Evolutionary conservation across 2,329 filamentous ascomycete species (phyloP).

Genomic region (Arthrocladium fulminans): DNA sequence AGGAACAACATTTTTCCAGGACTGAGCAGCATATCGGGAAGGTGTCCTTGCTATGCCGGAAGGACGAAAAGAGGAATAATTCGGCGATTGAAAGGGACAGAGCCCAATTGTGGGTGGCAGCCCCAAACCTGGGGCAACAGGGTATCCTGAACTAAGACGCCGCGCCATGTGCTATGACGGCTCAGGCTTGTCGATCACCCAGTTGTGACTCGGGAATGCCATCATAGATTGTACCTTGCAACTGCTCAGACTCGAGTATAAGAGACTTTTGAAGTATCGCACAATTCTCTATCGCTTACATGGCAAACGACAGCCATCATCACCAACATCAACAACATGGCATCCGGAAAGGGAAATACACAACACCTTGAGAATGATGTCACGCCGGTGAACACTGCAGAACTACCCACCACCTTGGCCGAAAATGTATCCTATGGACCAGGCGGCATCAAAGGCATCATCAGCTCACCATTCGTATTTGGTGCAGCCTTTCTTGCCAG

Average conservation of each 20-base stretch:
- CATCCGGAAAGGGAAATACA: not conserved
- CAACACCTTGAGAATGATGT: constrained; percentile 1
- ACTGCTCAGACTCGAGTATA: not conserved
- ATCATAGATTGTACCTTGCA: not conserved
- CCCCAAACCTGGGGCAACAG: not conserved
- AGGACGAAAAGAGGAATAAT: not conserved
- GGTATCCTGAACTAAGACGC: not conserved
- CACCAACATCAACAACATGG: not conserved
- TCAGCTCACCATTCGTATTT: constrained; percentile 34
- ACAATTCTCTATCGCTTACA: not conserved
- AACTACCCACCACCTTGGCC: not conserved
- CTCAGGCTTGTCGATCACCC: not conserved
- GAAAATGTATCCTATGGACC: constrained; percentile 23
- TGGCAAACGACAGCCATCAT: not conserved
- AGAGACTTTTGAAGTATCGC: not conserved
- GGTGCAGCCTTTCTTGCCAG: constrained; percentile 37
- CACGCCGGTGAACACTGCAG: not conserved
- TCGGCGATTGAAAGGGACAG: not conserved
- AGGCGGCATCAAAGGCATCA: constrained; percentile 26
- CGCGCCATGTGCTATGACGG: not conserved
- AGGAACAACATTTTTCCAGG: not conserved
- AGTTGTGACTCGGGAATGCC: not conserved
- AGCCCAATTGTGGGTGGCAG: not conserved
- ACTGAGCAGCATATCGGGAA: not conserved
- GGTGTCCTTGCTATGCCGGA: not conserved